Conservation (phyloP, 2,329 filamentous ascomycete genomes). For the Colletotrichum ledebouriae region DNA sequence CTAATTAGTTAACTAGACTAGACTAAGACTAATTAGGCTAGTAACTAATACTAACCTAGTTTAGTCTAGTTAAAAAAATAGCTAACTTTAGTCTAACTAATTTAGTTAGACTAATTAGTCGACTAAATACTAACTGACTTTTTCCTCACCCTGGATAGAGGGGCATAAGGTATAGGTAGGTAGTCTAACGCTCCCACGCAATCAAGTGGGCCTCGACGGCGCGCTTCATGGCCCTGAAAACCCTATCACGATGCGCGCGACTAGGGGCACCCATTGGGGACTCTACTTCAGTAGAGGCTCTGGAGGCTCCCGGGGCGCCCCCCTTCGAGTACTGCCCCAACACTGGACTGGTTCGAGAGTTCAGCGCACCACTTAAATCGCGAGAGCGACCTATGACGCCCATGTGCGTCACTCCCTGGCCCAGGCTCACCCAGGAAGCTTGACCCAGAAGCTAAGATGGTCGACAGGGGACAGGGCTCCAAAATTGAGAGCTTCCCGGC, state of each 20-base stretch:
- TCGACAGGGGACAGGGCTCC: conserved; percentile 36
- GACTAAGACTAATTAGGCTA: no score
- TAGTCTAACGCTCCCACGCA: background rate
- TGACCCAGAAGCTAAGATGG: conserved; percentile 43
- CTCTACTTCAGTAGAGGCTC: background rate
- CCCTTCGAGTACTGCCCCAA: conserved; percentile 30
- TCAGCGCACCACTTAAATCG: conserved; percentile 36
- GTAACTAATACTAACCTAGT: no score
- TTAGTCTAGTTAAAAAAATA: no score
- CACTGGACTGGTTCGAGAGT: conserved; percentile 27
- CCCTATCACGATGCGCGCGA: conserved; percentile 1
- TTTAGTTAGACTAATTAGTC: no score
- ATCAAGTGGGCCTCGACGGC: conserved; percentile 12
- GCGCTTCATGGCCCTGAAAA: conserved; percentile 6
- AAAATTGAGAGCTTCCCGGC: conserved; percentile 26
- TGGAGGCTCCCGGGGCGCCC: conserved; percentile 20
- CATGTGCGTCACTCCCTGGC: conserved; percentile 32
- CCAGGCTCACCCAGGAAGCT: conserved; percentile 40
- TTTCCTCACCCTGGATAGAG: no score
- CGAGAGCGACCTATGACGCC: conserved; percentile 36
- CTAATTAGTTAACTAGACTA: no score
- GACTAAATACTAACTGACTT: no score
- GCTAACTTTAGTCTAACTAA: no score
- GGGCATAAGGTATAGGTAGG: no score
- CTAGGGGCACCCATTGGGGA: conserved; percentile 17